These are phyloP conservation scores for Coleophoma eucalyptorum DNA, from an alignment of 2,329 filamentous ascomycete genomes.

Conservation along the genomic window DNA sequence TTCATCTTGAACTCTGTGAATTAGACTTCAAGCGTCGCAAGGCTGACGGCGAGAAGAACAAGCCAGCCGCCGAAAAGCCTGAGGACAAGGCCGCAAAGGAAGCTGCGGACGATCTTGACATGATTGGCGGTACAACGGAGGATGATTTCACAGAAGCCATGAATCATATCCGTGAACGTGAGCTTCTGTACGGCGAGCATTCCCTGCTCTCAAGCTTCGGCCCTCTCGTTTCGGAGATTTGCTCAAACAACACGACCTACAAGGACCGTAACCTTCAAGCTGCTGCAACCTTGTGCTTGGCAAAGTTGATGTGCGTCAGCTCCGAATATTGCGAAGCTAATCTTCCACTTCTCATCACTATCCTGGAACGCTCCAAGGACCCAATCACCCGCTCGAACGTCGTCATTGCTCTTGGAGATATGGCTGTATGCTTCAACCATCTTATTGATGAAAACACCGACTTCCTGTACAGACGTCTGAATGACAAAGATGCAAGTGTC, in stretches of 20 bases:
- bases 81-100: slow-evolving; percentile 54
- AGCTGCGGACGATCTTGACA: slow-evolving; percentile 85
- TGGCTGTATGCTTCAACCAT: slow-evolving; percentile 99
- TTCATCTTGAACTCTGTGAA: slow-evolving; percentile 95
- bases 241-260: slow-evolving; percentile 90
- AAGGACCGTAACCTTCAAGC: slow-evolving; percentile 87
- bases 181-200: slow-evolving; percentile 76
- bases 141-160: slow-evolving; percentile 90
- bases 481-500: slow-evolving; percentile 82
- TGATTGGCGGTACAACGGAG: slow-evolving; percentile 94
- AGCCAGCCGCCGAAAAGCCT: slow-evolving; percentile 35
- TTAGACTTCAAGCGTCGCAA: slow-evolving; percentile 97
- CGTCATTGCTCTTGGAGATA: slow-evolving; percentile 94
- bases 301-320: slow-evolving; percentile 98
- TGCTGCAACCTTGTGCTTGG: slow-evolving; percentile 88
- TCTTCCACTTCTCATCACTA: slow-evolving; percentile 90
- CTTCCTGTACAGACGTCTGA: slow-evolving; percentile 90
- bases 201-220: slow-evolving; percentile 90
- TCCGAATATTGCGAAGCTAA: slow-evolving; percentile 95
- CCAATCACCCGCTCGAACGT: slow-evolving; percentile 93
- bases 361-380: slow-evolving; percentile 91
- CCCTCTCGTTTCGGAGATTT: slow-evolving; percentile 87
- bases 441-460: slow-evolving; percentile 99
- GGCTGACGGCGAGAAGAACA: slow-evolving; percentile 76
- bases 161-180: slow-evolving; percentile 77